A percentile compares a stretch with the other conserved stretches of the same genome.
Conservation (phyloP, 2,329 filamentous ascomycete genomes). For the Calonectria leucothoes region DNA sequence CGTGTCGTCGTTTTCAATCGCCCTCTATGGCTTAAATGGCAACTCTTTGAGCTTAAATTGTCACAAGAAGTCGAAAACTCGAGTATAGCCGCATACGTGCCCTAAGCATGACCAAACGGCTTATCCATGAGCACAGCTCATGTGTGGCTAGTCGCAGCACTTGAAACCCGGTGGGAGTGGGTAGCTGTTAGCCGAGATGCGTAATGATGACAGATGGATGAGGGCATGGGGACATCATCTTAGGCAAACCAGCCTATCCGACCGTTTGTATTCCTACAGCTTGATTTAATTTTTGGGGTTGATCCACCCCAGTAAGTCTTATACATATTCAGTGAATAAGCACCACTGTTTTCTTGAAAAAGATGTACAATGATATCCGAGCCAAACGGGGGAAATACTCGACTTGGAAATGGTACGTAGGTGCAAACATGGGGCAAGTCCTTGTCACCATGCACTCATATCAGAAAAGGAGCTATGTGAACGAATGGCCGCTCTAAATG, state of each 20-base stretch:
- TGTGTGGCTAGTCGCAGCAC: not conserved
- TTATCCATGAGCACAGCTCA: not conserved
- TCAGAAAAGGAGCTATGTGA: not conserved
- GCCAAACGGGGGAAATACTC: not conserved
- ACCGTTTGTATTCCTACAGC: not conserved
- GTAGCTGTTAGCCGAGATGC: not conserved
- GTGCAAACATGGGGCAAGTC: not conserved
- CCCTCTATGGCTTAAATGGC: not conserved
- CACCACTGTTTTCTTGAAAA: not conserved
- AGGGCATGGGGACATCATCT: not conserved
- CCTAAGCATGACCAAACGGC: not conserved
- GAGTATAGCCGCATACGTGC: not conserved
- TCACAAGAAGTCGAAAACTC: too few relatives aligned
- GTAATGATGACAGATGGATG: not conserved
- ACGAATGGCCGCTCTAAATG: not conserved
- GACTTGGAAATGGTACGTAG: not conserved
- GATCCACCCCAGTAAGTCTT: not conserved
- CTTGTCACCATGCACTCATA: too few relatives aligned
- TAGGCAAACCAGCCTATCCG: not conserved
- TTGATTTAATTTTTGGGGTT: not conserved
- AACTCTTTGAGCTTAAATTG: not conserved
- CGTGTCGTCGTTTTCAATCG: not conserved
- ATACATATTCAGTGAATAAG: not conserved
- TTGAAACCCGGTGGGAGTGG: not conserved
- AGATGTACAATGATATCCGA: not conserved